Percentiles rank a stretch among this genome's conserved stretches.
phyloP scores from a whole-genome alignment of 2,329 filamentous ascomycete species.

The Keithomyces neogunnii region DNA sequence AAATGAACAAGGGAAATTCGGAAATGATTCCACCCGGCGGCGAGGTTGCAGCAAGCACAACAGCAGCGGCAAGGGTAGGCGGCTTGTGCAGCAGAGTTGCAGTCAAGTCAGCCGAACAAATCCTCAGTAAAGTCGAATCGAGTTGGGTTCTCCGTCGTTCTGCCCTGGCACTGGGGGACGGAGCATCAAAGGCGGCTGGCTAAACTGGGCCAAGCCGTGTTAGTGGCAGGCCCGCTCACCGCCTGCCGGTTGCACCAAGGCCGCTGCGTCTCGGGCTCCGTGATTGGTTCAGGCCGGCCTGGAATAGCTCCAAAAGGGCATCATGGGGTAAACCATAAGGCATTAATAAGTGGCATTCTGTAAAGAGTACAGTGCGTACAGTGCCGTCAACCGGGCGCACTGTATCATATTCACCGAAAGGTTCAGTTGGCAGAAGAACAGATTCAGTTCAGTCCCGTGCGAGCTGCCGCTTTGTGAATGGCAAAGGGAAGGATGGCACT shows the following conservation, averaged over 20 bases:
- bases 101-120: neutral
- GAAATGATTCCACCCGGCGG: neutral
- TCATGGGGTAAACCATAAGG: neutral
- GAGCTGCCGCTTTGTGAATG: too few relatives aligned
- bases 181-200: neutral
- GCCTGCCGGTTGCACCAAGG: conserved; percentile 10
- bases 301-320: conserved; percentile 1
- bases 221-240: conserved; percentile 13
- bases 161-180: neutral
- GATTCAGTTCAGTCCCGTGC: too few relatives aligned
- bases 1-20: neutral
- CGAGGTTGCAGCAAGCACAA: neutral
- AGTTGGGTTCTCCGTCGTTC: neutral
- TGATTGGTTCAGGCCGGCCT: conserved; percentile 6
- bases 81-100: neutral
- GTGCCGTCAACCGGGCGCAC: neutral
- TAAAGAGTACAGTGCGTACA: neutral
- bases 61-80: neutral
- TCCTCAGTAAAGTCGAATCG: neutral
- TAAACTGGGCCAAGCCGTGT: conserved; percentile 2
- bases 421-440: too few relatives aligned
- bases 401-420: neutral
- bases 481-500: too few relatives aligned
- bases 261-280: neutral
- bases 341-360: neutral